phyloP scores from a whole-genome alignment of 1,139 yeast genomes.

The Groenewaldozyma sp. region DNA sequence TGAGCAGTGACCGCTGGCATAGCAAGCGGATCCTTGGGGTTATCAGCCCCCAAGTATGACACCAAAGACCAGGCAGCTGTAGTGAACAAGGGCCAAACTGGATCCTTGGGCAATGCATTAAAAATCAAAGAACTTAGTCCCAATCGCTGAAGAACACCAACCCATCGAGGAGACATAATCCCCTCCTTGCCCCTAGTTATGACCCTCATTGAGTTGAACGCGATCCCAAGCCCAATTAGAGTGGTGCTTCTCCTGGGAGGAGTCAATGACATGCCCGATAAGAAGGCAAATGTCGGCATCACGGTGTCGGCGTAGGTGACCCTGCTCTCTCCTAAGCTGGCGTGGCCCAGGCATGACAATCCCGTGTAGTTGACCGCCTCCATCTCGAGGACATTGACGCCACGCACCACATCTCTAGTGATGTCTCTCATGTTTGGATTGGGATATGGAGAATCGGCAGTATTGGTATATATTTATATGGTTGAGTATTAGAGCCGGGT shows the following conservation, averaged over 20 bases:
- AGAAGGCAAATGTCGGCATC: constrained; percentile 31
- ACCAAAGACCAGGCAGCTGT: constrained; percentile 23
- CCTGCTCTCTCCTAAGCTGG: constrained; percentile 21
- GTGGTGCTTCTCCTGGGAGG: constrained; percentile 20
- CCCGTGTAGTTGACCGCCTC: constrained; percentile 25
- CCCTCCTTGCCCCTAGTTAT: constrained; percentile 10
- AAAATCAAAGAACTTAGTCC: constrained; percentile 27
- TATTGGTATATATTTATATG: too few species aligned
- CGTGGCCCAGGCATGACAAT: constrained; percentile 22
- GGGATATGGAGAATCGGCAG: too few species aligned
- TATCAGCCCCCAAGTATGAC: constrained; percentile 22
- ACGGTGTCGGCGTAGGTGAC: constrained; percentile 31
- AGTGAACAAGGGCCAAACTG: constrained; percentile 17
- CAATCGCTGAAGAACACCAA: constrained; percentile 32
- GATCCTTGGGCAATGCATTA: constrained; percentile 9
- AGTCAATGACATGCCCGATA: constrained; percentile 27
- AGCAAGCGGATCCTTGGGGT: constrained; percentile 23
- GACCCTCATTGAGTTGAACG: constrained; percentile 23
- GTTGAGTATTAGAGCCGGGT: too few species aligned
- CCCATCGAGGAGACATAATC: constrained; percentile 22
- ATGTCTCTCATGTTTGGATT: constrained; percentile 25
- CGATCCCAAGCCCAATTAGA: constrained; percentile 30
- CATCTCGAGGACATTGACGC: constrained; percentile 32
- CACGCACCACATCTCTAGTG: constrained; percentile 28
- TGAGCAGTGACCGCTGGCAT: constrained; percentile 27